Evolutionary conservation across 176 grass and related monocot genomes (phyloP).

Genomic region (Zea luxurians): DNA sequence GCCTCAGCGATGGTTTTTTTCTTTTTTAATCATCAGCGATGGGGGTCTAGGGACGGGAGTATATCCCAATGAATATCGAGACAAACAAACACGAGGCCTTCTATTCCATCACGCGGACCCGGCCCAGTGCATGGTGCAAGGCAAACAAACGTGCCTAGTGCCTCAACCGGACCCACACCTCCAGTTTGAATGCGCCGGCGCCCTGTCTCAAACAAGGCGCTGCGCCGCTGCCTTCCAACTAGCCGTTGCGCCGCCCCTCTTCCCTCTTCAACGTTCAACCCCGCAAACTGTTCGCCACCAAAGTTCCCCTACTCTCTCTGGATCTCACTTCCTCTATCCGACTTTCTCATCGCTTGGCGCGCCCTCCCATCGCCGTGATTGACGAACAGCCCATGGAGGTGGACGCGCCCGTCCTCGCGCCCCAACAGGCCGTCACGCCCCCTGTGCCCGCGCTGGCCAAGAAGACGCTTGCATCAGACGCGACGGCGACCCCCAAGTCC

Average conservation of each 20-base stretch:
- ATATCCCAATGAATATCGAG: no score
- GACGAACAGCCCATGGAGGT: slow-evolving; percentile 26
- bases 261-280: slow-evolving; percentile 10
- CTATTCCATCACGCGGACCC: no score
- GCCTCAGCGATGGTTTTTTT: no score
- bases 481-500: not conserved
- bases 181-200: slow-evolving; percentile 25
- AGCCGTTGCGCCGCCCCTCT: slow-evolving; percentile 41
- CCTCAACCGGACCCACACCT: not conserved
- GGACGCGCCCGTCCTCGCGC: not conserved
- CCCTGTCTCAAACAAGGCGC: not conserved
- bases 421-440: slow-evolving; percentile 31
- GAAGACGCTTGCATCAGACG: not conserved
- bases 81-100: no score
- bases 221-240: slow-evolving; percentile 17
- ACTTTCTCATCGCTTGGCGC: not conserved
- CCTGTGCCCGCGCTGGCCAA: not conserved
- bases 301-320: not conserved
- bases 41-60: no score
- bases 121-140: no score
- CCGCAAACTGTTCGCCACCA: not conserved
- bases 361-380: not conserved
- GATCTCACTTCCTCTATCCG: not conserved
- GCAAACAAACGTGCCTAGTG: no score
- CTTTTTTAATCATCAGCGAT: no score